Percentiles rank a stretch among this genome's conserved stretches.
phyloP scores from a whole-genome alignment of 768 basidiomycete species.

The Lactarius pseudohatsudake region DNA sequence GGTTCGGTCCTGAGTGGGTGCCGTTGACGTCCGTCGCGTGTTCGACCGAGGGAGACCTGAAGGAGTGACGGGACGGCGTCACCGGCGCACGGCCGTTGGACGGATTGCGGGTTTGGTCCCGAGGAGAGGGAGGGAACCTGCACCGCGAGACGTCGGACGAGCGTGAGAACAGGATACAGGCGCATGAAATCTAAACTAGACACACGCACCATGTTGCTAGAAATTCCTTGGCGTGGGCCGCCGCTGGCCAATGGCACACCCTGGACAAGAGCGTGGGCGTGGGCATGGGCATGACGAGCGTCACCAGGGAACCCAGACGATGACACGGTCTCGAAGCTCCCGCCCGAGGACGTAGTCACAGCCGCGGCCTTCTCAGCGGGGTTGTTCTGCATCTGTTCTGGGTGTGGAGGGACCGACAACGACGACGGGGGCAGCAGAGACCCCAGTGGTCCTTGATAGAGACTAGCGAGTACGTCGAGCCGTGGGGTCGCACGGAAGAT shows the following conservation, averaged over 20 bases:
- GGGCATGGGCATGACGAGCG: neutral
- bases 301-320: constrained; percentile 19
- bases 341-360: neutral
- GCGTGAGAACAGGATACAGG: neutral
- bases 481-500: constrained; percentile 65
- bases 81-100: neutral
- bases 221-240: neutral
- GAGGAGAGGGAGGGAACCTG: constrained; percentile 8
- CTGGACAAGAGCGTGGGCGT: constrained; percentile 2
- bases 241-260: neutral
- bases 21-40: constrained; percentile 1
- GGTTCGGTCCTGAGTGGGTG: neutral
- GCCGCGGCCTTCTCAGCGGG: constrained; percentile 25
- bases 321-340: constrained; percentile 10
- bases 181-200: neutral
- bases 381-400: constrained; percentile 36
- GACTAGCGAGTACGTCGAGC: constrained; percentile 59
- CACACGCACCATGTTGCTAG: constrained; percentile 10
- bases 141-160: neutral
- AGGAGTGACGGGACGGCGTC: constrained; percentile 3
- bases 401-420: constrained; percentile 38
- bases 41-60: constrained; percentile 5
- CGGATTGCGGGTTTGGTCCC: constrained; percentile 3
- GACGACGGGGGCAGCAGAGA: constrained; percentile 9
- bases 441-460: constrained; percentile 58